Evolutionary conservation across 148 eudicot genomes (phyloP), one percentile per base, ranked within the genome.

Genomic region (Arbutus unedo): DNA sequence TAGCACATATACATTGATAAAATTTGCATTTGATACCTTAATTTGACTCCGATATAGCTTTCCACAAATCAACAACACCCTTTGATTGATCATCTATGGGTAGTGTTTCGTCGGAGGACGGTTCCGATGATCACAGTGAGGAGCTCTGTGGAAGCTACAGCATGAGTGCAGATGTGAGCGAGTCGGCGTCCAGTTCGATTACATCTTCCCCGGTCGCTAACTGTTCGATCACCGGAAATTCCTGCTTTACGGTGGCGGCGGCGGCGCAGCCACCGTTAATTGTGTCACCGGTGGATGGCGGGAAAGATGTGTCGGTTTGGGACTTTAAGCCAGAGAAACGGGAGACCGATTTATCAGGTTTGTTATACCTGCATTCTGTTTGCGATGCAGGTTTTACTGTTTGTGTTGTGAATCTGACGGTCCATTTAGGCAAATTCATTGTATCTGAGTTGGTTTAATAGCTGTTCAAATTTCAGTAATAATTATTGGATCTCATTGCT

Each of bases 291-390:
- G 78, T 82, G 54, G 49, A 70, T 79, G 86, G 80, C 9, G 81
- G 86, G 3, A 85, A 81, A 74, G 98, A 90, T 81, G 95, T 85
- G 74, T 87, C 89, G 70, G 81, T 87, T 48, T 93, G 92, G 92
- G 91, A 91, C 48, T 80, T 83, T 13, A 88, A 89, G 75, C 66
- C 74, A 4, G 77, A 72, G 78, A 88, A 90, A 83, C 81, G 83
- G 21, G 74, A 82, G 70, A 21, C 88, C 16, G 91, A 91, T 76
- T 88, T 86, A 68, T 92, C 98, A 7, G 98, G 98, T 94, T 43
- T 21, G 15, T 23, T 2, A 59, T 6, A 3, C 25, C 3, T 66
- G 4, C 64, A 59, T 66, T 66, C 25, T 5, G 6, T 11, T 23
- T 15, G 6, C 53, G 9, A 6, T 49, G 7, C 15, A 45, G 10